Conservation (phyloP, 805 yeast genomes). For the Metschnikowia drakensbergensis region DNA sequence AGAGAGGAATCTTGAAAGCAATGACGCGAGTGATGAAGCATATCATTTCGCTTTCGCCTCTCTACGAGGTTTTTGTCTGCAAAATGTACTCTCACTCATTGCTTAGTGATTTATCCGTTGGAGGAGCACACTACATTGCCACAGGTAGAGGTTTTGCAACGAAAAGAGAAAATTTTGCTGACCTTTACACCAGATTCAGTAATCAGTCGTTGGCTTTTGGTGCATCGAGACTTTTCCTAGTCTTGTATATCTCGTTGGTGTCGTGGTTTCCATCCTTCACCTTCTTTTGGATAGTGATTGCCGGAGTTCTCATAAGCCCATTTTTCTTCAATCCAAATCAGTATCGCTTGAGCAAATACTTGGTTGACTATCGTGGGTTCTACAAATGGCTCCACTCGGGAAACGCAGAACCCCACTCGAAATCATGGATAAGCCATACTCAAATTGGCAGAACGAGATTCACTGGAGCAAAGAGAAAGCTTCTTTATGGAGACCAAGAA, state of each 20-base stretch:
- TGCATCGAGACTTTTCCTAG: constrained; percentile 28
- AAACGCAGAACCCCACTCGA: constrained; percentile 1
- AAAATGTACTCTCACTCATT: constrained; percentile 72
- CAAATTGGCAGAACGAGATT: constrained; percentile 13
- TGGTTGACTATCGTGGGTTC: constrained; percentile 92
- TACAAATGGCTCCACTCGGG: constrained; percentile 66
- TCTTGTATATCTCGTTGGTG: constrained; percentile 38
- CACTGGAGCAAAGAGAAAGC: constrained; percentile 15
- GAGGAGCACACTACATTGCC: constrained; percentile 84
- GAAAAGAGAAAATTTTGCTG: constrained; percentile 71
- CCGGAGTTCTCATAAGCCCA: constrained; percentile 88
- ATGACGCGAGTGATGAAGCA: constrained; percentile 67
- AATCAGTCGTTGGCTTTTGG: constrained; percentile 75
- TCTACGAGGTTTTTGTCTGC: constrained; percentile 81
- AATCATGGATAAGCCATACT: constrained; percentile 14
- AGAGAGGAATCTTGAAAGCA: constrained; percentile 78
- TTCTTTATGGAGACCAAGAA: constrained; percentile 28
- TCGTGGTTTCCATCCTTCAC: constrained; percentile 90
- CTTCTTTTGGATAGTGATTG: constrained; percentile 95
- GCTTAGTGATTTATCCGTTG: constrained; percentile 67
- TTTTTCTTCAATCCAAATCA: constrained; percentile 97
- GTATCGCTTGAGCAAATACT: constrained; percentile 93
- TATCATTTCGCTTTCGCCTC: constrained; percentile 66
- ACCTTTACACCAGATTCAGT: constrained; percentile 72
- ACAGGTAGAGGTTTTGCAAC: constrained; percentile 89